These are phyloP conservation scores for Fusarium poae DNA, from an alignment of 2,329 filamentous ascomycete species.

Conservation along the genomic window DNA sequence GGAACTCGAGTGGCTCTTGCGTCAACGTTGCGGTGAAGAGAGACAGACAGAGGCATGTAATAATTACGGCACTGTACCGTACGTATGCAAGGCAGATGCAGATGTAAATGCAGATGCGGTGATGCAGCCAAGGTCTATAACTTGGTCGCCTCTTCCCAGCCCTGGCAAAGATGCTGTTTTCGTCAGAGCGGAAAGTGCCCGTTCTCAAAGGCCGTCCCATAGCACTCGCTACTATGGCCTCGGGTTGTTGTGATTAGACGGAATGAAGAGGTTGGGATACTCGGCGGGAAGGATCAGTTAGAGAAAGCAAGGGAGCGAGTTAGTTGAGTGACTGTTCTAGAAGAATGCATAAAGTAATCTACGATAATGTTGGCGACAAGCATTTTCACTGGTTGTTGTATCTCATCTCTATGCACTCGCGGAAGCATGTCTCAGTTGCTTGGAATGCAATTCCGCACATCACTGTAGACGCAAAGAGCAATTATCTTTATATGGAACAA, in stretches of 20 bases:
- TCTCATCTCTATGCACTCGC: slow-evolving; percentile 6
- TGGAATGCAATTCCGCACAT: slow-evolving; percentile 4
- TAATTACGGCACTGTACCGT: background rate
- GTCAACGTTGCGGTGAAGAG: slow-evolving; percentile 37
- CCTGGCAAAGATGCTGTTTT: slow-evolving; percentile 18
- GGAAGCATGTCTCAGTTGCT: slow-evolving; percentile 35
- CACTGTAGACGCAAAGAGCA: slow-evolving; percentile 7
- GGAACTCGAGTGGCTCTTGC: slow-evolving; percentile 3
- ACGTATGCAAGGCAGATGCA: slow-evolving; percentile 27
- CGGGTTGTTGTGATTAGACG: slow-evolving; percentile 6
- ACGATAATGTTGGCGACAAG: slow-evolving; percentile 11
- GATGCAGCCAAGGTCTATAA: background rate
- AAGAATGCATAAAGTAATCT: slow-evolving; percentile 33
- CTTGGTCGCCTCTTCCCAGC: background rate
- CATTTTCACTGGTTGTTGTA: slow-evolving; percentile 13
- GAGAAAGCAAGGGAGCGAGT: slow-evolving; percentile 2
- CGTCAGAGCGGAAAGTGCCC: background rate
- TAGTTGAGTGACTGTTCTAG: slow-evolving; percentile 30
- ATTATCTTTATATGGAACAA: slow-evolving; percentile 24
- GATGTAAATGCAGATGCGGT: slow-evolving; percentile 1
- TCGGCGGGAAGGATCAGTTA: background rate
- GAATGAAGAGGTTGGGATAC: slow-evolving; percentile 21
- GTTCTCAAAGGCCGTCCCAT: background rate
- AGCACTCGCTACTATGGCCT: background rate
- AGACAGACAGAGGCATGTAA: slow-evolving; percentile 6